Evolutionary conservation across 306 rosid genomes (phyloP), one percentile per base, ranked within the genome.

Genomic region (Citrullus amarus): DNA sequence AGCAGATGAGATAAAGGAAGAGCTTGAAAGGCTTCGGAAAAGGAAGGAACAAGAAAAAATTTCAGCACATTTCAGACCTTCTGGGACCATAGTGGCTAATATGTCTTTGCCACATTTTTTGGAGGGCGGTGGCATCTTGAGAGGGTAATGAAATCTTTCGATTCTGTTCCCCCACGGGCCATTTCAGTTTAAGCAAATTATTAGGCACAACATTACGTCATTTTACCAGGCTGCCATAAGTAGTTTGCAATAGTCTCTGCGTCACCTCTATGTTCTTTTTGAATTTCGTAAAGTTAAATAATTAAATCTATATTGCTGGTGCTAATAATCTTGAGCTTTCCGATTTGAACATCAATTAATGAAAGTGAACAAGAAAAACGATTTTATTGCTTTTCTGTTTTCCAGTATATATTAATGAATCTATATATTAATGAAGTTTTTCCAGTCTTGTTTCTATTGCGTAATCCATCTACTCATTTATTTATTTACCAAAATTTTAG

Each of bases 1-100:
- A 83, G 97, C 88, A 8, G 93, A 92, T 63, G 97, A 92, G 87
- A 78, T 96, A 20, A 96, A 88, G 87, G 96, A 85, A 11, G 97
- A 92, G 74, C 87, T 96, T 63, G 98, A 91, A 81, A 90, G 87
- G 75, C 51, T 96, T 46, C 87, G 86, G 58, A 84, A 72, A 83
- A 79, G 80, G 89, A 88, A 84, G 89, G 97, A 92, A 66, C 87
- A 78, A 48, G 91, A 91, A 78, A 92, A 87, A 84, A 39, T 81
- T 9, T 76, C 80, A 8, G 86, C 96, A 7, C 91, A 90, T 81
- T 91, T 92, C 58, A 90, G 72, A 75, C 86, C 98, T 77, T 95
- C 97, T 25, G 97, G 97, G 78, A 82, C 93, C 76, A 88, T 96
- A 58, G 71, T 92, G 41, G 90, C 96, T 38, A 90, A 84, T 76